Base-by-base conservation (phyloP, 345 rosid genomes). In the Ceriops tagal region DNA sequence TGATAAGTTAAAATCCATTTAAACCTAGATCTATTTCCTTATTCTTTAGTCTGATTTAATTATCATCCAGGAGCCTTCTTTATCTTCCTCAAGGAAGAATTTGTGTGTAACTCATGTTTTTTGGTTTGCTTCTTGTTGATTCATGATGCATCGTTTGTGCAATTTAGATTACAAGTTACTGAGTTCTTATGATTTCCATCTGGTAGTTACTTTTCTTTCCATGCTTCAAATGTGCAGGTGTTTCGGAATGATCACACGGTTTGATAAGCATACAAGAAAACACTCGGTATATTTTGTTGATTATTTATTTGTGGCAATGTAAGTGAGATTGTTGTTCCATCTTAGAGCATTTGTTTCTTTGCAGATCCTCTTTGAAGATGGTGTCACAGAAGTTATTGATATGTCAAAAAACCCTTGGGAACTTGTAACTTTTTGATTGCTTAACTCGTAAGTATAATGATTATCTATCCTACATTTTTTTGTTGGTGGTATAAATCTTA, bases 341-440 rank as follows among this genome's bases (percentile, higher is more conserved):
- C 4, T 46, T 47, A 64, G 30, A 53, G 22, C 61, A 31, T 66
- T 53, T 37, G 13, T 59, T n/a, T 53, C 67, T 32, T 62, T 69
- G 73, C 79, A 95, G 98, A 71, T 92, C 73, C 76, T 84, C 89
- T 86, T 88, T 79, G 97, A 95, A 67, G 92, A 88, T 77, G 96
- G 97, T 61, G 70, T 21, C 13, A 68, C 72, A 2, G 86, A 87
- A 79, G 75, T 80, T 69, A 63, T 88, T 37, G 89, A 93, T 77
- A 79, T 93, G 90, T 79, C 87, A 24, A 83, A 80, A 79, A 87
- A 82, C 71, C 87, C 80, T 58, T 93, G 96, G 92, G 86, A 88
- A 79, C 65, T 86, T 39, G 56, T 79, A 70, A 56, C 76, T 62
- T 69, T 66, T 68, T 86, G 81, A 63, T 63, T 58, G 28, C 28